These are phyloP conservation scores for Leptographium wingfieldii DNA, from an alignment of 2,329 filamentous ascomycete species.

Conservation along the genomic window DNA sequence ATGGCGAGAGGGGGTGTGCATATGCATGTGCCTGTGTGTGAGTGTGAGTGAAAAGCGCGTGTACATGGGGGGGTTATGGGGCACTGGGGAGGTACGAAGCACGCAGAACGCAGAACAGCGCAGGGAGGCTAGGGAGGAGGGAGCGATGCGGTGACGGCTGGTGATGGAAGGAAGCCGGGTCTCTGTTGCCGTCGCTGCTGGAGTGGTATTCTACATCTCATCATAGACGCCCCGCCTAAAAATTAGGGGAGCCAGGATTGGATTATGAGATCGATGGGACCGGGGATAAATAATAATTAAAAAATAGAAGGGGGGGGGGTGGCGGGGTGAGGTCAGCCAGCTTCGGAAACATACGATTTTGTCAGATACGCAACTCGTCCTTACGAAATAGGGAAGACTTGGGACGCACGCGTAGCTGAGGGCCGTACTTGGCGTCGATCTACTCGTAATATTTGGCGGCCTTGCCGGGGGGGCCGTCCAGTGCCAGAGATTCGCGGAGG, in stretches of 20 bases:
- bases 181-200: neutral
- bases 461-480: neutral
- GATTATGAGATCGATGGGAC: no score
- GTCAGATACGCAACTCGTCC: neutral
- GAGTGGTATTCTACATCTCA: neutral
- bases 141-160: constrained; percentile 10
- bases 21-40: constrained; percentile 2
- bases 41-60: neutral
- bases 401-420: neutral
- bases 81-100: no score
- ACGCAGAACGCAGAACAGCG: no score
- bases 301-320: neutral
- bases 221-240: neutral
- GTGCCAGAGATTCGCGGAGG: neutral
- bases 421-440: neutral
- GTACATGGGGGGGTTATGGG: neutral
- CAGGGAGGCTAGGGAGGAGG: neutral
- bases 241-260: no score
- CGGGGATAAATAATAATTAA: no score
- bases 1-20: constrained; percentile 5
- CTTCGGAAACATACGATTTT: constrained; percentile 6
- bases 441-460: neutral
- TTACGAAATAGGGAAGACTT: neutral
- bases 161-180: neutral
- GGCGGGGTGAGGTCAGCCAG: neutral